phyloP scores from a whole-genome alignment of 2,329 filamentous ascomycete genomes.

The Aureobasidium sp. region DNA sequence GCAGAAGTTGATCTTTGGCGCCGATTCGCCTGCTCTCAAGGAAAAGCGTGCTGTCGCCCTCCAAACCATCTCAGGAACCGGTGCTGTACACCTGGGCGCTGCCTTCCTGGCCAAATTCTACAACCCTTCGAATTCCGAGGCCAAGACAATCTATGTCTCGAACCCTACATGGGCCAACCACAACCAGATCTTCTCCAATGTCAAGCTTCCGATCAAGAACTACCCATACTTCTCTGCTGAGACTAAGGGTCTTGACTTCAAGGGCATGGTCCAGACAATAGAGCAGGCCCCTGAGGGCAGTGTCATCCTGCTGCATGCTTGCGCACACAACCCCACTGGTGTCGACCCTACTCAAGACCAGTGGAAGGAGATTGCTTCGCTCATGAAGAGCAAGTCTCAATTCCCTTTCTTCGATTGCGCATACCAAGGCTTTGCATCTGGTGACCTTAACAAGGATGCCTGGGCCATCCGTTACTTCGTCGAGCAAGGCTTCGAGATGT shows the following conservation, averaged over 20 bases:
- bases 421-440: slow-evolving; percentile 96
- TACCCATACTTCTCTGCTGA: slow-evolving; percentile 93
- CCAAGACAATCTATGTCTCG: slow-evolving; percentile 74
- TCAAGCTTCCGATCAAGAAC: slow-evolving; percentile 65
- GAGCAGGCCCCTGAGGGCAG: slow-evolving; percentile 58
- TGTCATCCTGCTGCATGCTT: slow-evolving; percentile 40
- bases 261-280: slow-evolving; percentile 82
- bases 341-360: slow-evolving; percentile 91
- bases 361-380: slow-evolving; percentile 79
- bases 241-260: slow-evolving; percentile 86
- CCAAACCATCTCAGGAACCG: slow-evolving; percentile 96
- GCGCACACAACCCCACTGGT: slow-evolving; percentile 96
- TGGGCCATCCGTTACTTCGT: slow-evolving; percentile 93
- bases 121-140: slow-evolving; percentile 52
- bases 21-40: slow-evolving; percentile 68
- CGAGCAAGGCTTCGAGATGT: slow-evolving; percentile 72
- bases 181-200: slow-evolving; percentile 95
- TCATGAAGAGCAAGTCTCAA: slow-evolving; percentile 71
- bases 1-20: slow-evolving; percentile 80
- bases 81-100: slow-evolving; percentile 85
- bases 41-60: slow-evolving; percentile 77
- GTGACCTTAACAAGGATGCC: slow-evolving; percentile 75
- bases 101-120: slow-evolving; percentile 94
- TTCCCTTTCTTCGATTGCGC: slow-evolving; percentile 98
- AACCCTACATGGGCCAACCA: slow-evolving; percentile 98